Conservation (phyloP, 2,329 filamentous ascomycete genomes). For the Trichoderma gracile region DNA sequence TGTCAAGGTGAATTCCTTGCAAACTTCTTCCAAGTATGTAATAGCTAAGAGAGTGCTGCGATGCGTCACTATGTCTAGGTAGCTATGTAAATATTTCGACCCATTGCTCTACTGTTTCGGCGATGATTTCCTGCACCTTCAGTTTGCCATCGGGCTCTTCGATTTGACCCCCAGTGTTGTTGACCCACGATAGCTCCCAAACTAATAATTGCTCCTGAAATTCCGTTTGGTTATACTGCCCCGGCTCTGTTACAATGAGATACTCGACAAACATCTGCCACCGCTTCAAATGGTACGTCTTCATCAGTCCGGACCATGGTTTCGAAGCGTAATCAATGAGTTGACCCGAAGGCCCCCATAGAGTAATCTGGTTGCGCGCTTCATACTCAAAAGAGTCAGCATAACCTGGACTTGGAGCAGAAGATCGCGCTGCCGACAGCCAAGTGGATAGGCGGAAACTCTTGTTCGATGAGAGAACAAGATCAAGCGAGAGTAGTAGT, state of each 20-base stretch:
- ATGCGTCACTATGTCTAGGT: neutral
- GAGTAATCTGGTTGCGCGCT: conserved; percentile 52
- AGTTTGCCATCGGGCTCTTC: neutral
- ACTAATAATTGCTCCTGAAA: neutral
- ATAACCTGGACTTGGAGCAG: conserved; percentile 29
- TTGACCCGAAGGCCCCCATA: conserved; percentile 50
- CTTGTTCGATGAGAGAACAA: conserved; percentile 43
- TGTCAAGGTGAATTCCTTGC: too few species aligned
- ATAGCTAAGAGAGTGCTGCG: neutral
- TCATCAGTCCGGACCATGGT: conserved; percentile 49
- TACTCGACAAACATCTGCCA: conserved; percentile 50
- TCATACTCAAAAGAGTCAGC: conserved; percentile 45
- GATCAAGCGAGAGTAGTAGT: conserved; percentile 44
- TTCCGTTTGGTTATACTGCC: neutral
- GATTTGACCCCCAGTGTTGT: neutral
- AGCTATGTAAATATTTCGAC: neutral
- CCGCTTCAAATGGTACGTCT: conserved; percentile 47
- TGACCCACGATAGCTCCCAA: neutral
- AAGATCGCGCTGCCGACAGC: conserved; percentile 43
- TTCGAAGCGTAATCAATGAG: conserved; percentile 53
- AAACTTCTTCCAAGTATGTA: too few species aligned
- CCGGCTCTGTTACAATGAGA: conserved; percentile 30
- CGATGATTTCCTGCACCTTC: neutral
- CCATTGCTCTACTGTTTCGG: neutral
- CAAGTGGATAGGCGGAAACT: conserved; percentile 47